Evolutionary conservation across 1,284 basidiomycete species (phyloP).

Genomic region (Boletus mariae): DNA sequence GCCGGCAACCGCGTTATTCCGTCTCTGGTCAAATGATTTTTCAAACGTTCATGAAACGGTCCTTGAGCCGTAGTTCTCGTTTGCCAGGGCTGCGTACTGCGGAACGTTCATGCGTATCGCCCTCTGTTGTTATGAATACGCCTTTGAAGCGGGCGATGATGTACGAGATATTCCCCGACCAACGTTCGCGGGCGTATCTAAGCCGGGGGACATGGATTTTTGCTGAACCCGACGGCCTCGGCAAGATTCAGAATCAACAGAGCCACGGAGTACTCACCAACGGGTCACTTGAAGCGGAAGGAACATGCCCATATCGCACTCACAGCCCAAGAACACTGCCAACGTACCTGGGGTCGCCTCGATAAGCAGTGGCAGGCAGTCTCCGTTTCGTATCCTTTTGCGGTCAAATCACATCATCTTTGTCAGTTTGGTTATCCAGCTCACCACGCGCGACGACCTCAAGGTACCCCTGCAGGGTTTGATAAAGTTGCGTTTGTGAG

Average conservation of each 20-base stretch:
- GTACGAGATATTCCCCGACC: conserved; percentile 4
- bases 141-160: conserved; percentile 15
- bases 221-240: not conserved
- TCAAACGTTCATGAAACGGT: not conserved
- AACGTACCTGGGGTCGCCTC: conserved; percentile 1
- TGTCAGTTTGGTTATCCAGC: not conserved
- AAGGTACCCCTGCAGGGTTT: not conserved
- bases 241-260: not conserved
- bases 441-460: not conserved
- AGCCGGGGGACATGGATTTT: not conserved
- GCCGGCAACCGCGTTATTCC: conserved; percentile 18
- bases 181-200: not conserved
- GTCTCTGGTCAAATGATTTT: conserved; percentile 27
- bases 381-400: not conserved
- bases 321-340: not conserved
- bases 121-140: not conserved
- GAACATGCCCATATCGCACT: not conserved
- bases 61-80: not conserved
- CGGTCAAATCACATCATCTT: not conserved
- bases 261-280: not conserved
- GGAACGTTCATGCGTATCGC: not conserved
- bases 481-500: not conserved
- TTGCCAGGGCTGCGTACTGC: not conserved
- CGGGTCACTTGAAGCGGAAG: not conserved
- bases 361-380: not conserved